Evolutionary conservation across 176 grass and related monocot species (phyloP).

Genomic region (Musa acuminata): DNA sequence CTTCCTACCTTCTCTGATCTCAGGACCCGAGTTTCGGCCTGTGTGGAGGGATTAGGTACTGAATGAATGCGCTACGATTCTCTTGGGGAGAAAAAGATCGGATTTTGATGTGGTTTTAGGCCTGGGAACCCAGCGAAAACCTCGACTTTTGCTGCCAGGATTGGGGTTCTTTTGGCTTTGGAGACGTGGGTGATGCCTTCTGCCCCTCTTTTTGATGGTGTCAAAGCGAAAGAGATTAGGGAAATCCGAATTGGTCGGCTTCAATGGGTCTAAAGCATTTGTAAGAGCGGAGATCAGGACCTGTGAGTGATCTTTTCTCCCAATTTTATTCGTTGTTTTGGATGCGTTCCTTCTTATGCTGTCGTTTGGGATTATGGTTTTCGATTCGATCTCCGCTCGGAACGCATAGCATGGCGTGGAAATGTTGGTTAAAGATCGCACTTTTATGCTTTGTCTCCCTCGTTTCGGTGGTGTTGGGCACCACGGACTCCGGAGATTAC

Average conservation of each 20-base stretch:
- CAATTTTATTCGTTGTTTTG: not conserved
- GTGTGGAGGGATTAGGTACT: not conserved
- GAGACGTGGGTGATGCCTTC: slow-evolving; percentile 5
- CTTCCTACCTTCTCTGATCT: not conserved
- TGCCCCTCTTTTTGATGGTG: not conserved
- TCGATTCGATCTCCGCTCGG: not conserved
- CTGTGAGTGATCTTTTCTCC: not conserved
- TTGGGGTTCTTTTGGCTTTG: not conserved
- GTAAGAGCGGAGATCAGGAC: not conserved
- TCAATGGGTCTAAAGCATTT: not conserved
- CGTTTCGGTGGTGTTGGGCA: not conserved
- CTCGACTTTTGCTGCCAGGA: not conserved
- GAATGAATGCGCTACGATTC: not conserved
- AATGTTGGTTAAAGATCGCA: not conserved
- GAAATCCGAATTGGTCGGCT: not conserved
- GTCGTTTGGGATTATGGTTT: not conserved
- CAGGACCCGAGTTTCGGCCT: not conserved
- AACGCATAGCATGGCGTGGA: not conserved
- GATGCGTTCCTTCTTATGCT: not conserved
- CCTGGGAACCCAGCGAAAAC: not conserved
- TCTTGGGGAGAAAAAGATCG: not conserved
- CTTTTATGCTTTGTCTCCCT: not conserved
- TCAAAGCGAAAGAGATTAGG: not conserved
- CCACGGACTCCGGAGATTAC: slow-evolving; percentile 43
- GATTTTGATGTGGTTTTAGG: slow-evolving; percentile 1